Evolutionary conservation across 1,139 yeast genomes (phyloP).

Genomic region (Saccharomyces pastorianus): DNA sequence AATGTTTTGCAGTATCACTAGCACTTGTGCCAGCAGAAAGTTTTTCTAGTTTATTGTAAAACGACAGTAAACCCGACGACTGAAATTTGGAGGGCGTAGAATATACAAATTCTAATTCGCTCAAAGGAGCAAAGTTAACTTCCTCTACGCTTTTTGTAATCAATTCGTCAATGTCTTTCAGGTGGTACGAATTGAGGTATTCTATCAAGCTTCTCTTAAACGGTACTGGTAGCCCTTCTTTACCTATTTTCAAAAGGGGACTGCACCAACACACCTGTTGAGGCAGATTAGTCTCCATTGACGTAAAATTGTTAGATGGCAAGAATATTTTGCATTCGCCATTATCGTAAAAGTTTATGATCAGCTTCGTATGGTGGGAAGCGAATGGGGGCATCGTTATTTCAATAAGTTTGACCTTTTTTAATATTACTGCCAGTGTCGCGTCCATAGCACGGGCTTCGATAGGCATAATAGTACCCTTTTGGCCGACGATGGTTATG

Average conservation of each 20-base stretch:
- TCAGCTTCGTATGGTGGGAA: conserved; percentile 62
- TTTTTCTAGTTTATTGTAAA: not conserved
- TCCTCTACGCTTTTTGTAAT: conserved; percentile 25
- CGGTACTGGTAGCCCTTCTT: conserved; percentile 3
- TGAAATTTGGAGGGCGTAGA: conserved; percentile 38
- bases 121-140: conserved; percentile 41
- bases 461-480: conserved; percentile 26
- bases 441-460: conserved; percentile 6
- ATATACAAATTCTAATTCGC: conserved; percentile 45
- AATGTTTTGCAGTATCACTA: conserved; percentile 24
- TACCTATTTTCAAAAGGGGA: conserved; percentile 34
- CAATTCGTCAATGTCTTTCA: conserved; percentile 30
- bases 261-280: conserved; percentile 64
- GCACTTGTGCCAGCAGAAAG: not conserved
- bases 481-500: conserved; percentile 28
- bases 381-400: conserved; percentile 32
- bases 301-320: conserved; percentile 53
- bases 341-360: conserved; percentile 47
- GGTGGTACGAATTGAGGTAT: conserved; percentile 40
- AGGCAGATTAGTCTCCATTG: conserved; percentile 45
- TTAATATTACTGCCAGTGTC: conserved; percentile 2
- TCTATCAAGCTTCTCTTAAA: conserved; percentile 38
- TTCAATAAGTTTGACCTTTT: conserved; percentile 15
- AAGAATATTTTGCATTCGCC: conserved; percentile 43
- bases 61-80: not conserved